phyloP scores from a whole-genome alignment of 1,284 basidiomycete species.

The Rhizoctonia solani region DNA sequence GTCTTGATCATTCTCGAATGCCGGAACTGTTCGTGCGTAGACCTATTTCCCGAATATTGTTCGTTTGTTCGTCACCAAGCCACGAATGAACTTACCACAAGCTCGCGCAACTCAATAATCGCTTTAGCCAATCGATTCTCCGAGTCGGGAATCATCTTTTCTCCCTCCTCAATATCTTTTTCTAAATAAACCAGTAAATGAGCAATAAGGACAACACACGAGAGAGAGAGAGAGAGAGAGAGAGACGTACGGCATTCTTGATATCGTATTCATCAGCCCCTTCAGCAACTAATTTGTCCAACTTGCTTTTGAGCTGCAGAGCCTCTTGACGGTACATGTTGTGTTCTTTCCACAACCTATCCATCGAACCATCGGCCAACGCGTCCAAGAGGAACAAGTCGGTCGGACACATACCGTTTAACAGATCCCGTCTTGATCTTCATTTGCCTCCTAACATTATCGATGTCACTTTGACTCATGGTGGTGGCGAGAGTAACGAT shows the following conservation, averaged over 20 bases:
- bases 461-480: slow-evolving; percentile 48
- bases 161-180: slow-evolving; percentile 75
- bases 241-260: slow-evolving; percentile 71
- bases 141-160: slow-evolving; percentile 78
- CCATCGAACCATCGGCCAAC: slow-evolving; percentile 5
- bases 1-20: slow-evolving; percentile 56
- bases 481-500: neutral
- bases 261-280: slow-evolving; percentile 78
- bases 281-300: slow-evolving; percentile 65
- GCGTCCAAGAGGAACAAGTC: neutral
- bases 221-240: neutral
- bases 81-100: slow-evolving; percentile 56
- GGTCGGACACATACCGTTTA: slow-evolving; percentile 67
- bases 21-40: slow-evolving; percentile 55
- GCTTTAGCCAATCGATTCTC: slow-evolving; percentile 62
- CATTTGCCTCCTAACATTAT: slow-evolving; percentile 64
- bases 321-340: slow-evolving; percentile 70
- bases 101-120: slow-evolving; percentile 64
- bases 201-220: neutral
- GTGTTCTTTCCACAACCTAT: slow-evolving; percentile 75
- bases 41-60: slow-evolving; percentile 46
- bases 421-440: slow-evolving; percentile 79
- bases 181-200: slow-evolving; percentile 50
- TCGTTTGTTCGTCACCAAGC: slow-evolving; percentile 15
- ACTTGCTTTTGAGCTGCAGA: slow-evolving; percentile 59